phyloP scores from a whole-genome alignment of 345 rosid species.

The Eucalyptus brandiana region DNA sequence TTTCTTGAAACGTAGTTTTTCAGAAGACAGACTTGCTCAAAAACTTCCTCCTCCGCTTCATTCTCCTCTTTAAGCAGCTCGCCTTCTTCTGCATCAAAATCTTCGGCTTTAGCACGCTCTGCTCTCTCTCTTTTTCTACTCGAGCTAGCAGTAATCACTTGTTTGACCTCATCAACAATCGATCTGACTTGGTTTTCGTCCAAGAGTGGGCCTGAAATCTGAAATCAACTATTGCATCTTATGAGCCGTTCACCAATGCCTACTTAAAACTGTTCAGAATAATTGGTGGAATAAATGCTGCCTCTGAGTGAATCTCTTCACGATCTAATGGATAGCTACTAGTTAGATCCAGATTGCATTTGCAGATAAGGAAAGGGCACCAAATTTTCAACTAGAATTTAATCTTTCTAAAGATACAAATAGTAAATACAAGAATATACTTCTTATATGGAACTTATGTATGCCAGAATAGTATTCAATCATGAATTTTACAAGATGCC shows the following conservation, averaged over 20 bases:
- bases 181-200: constrained; percentile 88
- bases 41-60: constrained; percentile 99
- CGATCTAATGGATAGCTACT: not conserved
- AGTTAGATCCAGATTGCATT: not conserved
- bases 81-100: constrained; percentile 96
- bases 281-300: not conserved
- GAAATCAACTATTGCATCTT: constrained; percentile 2
- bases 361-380: not conserved
- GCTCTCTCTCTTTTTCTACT: constrained; percentile 92
- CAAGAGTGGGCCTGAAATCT: constrained; percentile 78
- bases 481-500: not conserved
- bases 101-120: constrained; percentile 93
- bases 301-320: not conserved
- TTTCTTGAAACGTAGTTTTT: not conserved
- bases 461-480: not conserved
- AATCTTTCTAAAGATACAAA: not conserved
- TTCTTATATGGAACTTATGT: not conserved
- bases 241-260: not conserved
- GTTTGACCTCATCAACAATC: constrained; percentile 85
- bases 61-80: constrained; percentile 98
- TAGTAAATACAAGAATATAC: not conserved
- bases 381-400: not conserved
- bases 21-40: constrained; percentile 79
- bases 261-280: not conserved
- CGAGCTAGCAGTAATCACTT: constrained; percentile 91